Base-by-base conservation (phyloP, 2,329 filamentous ascomycete species). In the Pseudogymnoascus sp. region DNA sequence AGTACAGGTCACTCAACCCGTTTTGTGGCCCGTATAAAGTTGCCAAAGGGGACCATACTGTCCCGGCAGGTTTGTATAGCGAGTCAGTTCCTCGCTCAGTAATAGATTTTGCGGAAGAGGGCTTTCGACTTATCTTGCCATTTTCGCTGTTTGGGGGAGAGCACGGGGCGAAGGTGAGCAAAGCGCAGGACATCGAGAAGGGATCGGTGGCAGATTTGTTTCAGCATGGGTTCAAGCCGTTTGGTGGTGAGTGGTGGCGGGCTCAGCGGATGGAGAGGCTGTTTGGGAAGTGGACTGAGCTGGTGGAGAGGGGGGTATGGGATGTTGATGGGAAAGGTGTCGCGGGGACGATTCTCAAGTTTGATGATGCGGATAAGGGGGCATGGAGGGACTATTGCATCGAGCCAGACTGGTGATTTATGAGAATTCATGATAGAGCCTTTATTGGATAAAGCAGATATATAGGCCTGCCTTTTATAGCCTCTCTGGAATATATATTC, bases 281-380 rank as follows among this genome's bases (percentile, higher is more conserved):
- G 29, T 63, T 66, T 10, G 61, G 61, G 29, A 63, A 65, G 34
- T 66, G 63, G 65, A 61, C 54, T n/a, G 34, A 61, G 4, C 61
- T 65, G 39, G 63, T 66, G n/a, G 63, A 65, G 34, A 26, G 23
- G 14, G 65, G 65, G 7, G 34, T 40, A n/a, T 67, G 64, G 62
- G 34, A 40, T 10, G 64, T 67, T 47, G 62, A 21, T 14, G 40
- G 26, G 12, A 39, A 62, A 45, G 64, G 64, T 6, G 64, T 65
- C 31, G n/a, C 37, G 8, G 60, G 45, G 8, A 51, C 40, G 18
- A 54, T 67, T 64, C 61, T 37, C 26, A 64, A 37, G 31, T 64
- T 64, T 42, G 61, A 31, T 31, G 62, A 64, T 31, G 63, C 62
- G 11, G 63, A 66, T 64, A 29, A 29, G 26, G 37, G 47, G 29